phyloP scores from a whole-genome alignment of 2,329 filamentous ascomycete species.

The Apiospora malaysiana region DNA sequence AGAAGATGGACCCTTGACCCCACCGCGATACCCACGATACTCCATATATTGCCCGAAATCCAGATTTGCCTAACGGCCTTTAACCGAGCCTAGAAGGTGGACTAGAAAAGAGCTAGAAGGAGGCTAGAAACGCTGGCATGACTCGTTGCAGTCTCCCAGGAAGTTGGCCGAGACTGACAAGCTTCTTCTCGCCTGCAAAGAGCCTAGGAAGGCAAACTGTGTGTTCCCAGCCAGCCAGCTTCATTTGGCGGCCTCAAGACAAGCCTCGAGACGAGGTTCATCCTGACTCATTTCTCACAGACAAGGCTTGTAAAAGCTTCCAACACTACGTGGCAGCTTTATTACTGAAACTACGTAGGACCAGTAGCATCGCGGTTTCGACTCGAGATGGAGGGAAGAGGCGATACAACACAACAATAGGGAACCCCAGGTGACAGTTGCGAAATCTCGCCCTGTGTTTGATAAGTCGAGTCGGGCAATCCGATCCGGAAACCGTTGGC shows the following conservation, averaged over 20 bases:
- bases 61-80: constrained; percentile 2
- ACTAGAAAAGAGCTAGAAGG: constrained; percentile 14
- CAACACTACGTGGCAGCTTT: background rate
- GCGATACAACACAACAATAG: background rate
- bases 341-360: background rate
- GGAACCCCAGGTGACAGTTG: background rate
- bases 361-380: background rate
- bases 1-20: constrained; percentile 9
- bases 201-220: background rate
- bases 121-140: constrained; percentile 13
- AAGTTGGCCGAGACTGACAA: background rate
- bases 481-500: background rate
- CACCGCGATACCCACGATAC: background rate
- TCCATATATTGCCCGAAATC: constrained; percentile 17
- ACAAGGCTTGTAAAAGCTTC: too few species aligned
- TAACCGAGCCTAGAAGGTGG: background rate
- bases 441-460: background rate
- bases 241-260: background rate
- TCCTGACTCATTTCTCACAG: background rate
- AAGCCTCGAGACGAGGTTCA: background rate
- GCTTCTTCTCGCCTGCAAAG: background rate
- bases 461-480: constrained; percentile 3
- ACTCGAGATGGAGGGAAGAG: background rate
- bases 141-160: background rate
- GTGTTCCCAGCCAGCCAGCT: too few species aligned